These are phyloP conservation scores for Ceratobasidium theobromae DNA, from an alignment of 1,284 basidiomycete species.

Conservation along the genomic window DNA sequence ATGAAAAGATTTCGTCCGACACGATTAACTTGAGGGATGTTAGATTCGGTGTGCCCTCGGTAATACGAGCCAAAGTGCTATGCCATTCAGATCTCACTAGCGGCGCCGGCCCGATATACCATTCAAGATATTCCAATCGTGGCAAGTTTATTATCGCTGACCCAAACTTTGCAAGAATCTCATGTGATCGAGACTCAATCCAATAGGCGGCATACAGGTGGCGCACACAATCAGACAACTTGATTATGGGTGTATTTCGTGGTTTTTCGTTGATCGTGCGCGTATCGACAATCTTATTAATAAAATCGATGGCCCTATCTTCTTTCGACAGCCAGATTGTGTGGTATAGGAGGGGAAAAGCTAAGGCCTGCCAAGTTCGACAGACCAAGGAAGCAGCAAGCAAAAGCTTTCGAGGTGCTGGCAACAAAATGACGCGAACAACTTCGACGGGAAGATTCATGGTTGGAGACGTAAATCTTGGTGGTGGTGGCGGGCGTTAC, in stretches of 20 bases:
- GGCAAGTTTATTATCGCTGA: neutral
- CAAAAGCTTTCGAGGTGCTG: neutral
- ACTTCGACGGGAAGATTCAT: neutral
- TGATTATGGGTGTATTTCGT: too few species aligned
- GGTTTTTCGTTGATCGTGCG: too few species aligned
- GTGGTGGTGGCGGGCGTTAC: too few species aligned
- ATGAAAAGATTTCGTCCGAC: too few species aligned
- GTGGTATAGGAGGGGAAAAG: neutral
- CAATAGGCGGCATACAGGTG: too few species aligned
- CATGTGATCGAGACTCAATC: too few species aligned
- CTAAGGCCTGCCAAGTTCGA: neutral
- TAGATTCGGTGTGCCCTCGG: neutral
- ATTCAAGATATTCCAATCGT: neutral
- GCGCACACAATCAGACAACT: too few species aligned
- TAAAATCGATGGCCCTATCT: too few species aligned
- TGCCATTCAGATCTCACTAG: neutral
- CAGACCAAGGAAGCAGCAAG: neutral
- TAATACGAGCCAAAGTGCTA: neutral
- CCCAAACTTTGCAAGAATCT: too few species aligned
- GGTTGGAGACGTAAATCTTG: too few species aligned
- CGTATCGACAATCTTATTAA: too few species aligned
- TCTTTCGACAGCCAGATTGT: neutral
- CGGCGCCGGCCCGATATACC: neutral
- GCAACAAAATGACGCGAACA: neutral
- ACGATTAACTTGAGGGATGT: too few species aligned